Evolutionary conservation across 192 early-diverging fungal species (phyloP).

Genomic region (Backusella tuberculispora): DNA sequence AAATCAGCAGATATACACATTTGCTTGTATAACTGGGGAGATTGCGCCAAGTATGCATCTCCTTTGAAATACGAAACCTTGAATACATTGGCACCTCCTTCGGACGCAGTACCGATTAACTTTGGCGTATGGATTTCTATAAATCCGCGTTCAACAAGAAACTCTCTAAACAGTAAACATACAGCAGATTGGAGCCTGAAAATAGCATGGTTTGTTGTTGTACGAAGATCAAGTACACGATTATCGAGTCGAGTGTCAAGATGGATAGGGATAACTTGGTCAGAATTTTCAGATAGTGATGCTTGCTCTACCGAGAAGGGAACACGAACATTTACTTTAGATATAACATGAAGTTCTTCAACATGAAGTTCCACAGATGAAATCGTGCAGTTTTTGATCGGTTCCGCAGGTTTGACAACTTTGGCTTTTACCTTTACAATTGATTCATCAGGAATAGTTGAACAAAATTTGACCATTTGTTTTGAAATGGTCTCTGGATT

Average conservation of each 20-base stretch:
- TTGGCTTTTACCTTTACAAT: slow-evolving; percentile 86
- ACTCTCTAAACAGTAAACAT: slow-evolving; percentile 94
- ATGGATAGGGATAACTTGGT: slow-evolving; percentile 74
- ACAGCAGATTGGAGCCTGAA: slow-evolving; percentile 97
- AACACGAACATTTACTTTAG: slow-evolving; percentile 72
- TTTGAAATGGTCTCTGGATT: slow-evolving; percentile 83
- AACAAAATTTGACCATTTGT: slow-evolving; percentile 91
- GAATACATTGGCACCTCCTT: slow-evolving; percentile 98
- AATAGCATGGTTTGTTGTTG: slow-evolving; percentile 94
- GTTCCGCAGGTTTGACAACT: slow-evolving; percentile 76
- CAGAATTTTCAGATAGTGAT: slow-evolving; percentile 75
- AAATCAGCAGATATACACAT: slow-evolving; percentile 98
- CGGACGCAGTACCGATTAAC: slow-evolving; percentile 87
- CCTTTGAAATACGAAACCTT: slow-evolving; percentile 95
- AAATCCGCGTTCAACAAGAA: slow-evolving; percentile 76
- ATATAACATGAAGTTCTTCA: slow-evolving; percentile 72
- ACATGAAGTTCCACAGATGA: slow-evolving; percentile 89
- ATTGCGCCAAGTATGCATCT: slow-evolving; percentile 93
- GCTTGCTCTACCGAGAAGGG: slow-evolving; percentile 95
- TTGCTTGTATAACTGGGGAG: slow-evolving; percentile 99
- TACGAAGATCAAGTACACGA: slow-evolving; percentile 93
- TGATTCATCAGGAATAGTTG: slow-evolving; percentile 85
- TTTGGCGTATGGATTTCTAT: slow-evolving; percentile 99
- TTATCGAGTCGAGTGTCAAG: slow-evolving; percentile 95
- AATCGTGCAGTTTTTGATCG: slow-evolving; percentile 90